Conservation (phyloP, 2,329 filamentous ascomycete genomes). For the Setomelanomma holmii region DNA sequence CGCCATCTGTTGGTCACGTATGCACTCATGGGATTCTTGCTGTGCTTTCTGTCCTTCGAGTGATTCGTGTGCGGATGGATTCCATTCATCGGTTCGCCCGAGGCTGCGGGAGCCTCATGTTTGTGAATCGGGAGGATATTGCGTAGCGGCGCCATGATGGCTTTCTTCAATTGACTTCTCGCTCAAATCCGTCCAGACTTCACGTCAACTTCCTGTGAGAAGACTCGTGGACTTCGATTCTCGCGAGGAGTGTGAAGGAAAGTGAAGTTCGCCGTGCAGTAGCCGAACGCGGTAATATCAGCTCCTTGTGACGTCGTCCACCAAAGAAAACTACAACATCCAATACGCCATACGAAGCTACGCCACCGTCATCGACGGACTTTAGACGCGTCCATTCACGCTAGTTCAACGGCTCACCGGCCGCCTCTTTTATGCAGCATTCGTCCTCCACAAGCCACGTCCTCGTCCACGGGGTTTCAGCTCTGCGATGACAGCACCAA, state of each 20-base stretch:
- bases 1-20: conserved; percentile 31
- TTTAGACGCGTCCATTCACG: conserved; percentile 1
- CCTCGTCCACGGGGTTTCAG: neutral
- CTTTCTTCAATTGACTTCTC: neutral
- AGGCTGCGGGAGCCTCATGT: conserved; percentile 1
- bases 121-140: conserved; percentile 17
- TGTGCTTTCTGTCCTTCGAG: neutral
- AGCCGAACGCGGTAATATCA: neutral
- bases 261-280: too few species aligned
- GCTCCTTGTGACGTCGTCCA: conserved; percentile 1
- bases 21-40: neutral
- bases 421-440: neutral
- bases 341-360: neutral
- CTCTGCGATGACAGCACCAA: neutral
- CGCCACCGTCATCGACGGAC: conserved; percentile 1
- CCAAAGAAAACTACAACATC: neutral
- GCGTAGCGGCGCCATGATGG: conserved; percentile 13
- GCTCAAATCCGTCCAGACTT: neutral
- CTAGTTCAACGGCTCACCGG: conserved; percentile 6
- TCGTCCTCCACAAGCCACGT: neutral
- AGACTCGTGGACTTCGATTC: neutral
- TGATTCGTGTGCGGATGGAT: neutral
- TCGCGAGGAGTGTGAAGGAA: neutral
- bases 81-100: conserved; percentile 2
- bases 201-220: neutral